Base-by-base conservation (phyloP, 345 rosid species). In the Punica granatum region DNA sequence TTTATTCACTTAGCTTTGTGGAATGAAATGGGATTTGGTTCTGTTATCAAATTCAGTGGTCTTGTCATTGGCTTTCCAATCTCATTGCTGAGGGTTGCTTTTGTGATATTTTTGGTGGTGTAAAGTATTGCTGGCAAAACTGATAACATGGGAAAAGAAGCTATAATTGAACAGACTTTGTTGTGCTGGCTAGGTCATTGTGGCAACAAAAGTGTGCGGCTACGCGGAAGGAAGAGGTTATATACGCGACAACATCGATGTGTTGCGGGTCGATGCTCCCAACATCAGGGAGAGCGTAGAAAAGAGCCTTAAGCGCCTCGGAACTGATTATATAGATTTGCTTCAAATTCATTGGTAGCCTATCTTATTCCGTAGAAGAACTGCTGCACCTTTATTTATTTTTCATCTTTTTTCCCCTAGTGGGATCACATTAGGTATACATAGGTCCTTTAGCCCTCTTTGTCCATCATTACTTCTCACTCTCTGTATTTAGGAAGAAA, bases 201-300 rank as follows among this genome's bases (percentile, higher is more conserved):
- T 93, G 90, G 97, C 98, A 64, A 88, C 98, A 67, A 93, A 93
- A 83, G 86, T 93, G 51, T 54, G 87, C 75, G 97, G 98, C 59
- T 90, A 90, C 73, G 84, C 94, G 36, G 94, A 90, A 76, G 65
- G 78, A 62, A 54, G 86, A 21, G 48, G 80, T 44, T 85, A 82
- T 61, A 6, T 90, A 37, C 96, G 96, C 48, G 93, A 83, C 33
- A 75, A 80, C 78, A 84, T 87, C 18, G 69, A 82, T 41, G 82
- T 80, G 74, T 64, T 80, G 79, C 86, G 94, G 64, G 96, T 93
- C 48, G 88, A 93, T 82, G 89, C 85, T 66, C 87, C 89, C 70
- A 93, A 90, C 72, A 90, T 93, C 72, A 93, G 73, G 78, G 96
- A 93, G 73, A 90, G 98, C 43, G 97, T 93, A 21, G 98, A 93